Conservation (phyloP, 495 filamentous ascomycete species). For the Usnea hakonensis region DNA sequence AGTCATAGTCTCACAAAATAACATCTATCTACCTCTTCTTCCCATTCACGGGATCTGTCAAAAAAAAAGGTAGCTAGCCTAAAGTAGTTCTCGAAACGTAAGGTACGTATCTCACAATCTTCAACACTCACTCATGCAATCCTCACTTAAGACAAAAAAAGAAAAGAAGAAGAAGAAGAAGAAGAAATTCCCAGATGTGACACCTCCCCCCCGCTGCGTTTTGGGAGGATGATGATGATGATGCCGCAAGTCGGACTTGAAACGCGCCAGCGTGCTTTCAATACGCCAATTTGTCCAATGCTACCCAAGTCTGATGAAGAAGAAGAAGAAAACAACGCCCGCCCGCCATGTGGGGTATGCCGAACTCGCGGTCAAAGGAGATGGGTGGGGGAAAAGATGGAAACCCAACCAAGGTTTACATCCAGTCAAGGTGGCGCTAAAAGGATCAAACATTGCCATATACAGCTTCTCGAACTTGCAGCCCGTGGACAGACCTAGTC, state of each 20-base stretch:
- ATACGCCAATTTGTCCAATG: conserved; percentile 17
- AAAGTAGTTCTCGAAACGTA: no score
- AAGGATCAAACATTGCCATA: neutral
- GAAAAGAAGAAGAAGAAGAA: neutral
- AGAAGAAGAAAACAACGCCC: conserved; percentile 12
- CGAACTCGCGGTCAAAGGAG: conserved; percentile 8
- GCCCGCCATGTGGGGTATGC: conserved; percentile 5
- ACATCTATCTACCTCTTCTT: neutral
- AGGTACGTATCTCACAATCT: conserved; percentile 4
- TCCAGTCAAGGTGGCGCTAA: neutral
- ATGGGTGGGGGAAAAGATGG: neutral
- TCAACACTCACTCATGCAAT: conserved; percentile 7
- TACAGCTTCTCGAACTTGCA: neutral
- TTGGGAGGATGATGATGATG: neutral
- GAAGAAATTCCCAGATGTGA: neutral
- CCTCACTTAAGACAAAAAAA: neutral
- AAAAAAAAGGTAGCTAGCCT: no score
- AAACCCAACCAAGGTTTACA: neutral
- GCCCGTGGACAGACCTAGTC: neutral
- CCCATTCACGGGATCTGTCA: no score
- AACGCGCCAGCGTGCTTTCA: neutral
- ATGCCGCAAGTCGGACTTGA: no score
- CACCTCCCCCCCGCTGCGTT: neutral
- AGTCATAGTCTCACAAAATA: no score
- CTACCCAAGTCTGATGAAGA: conserved; percentile 2